phyloP scores from a whole-genome alignment of 768 basidiomycete species.

The Pulveroboletus sp. region DNA sequence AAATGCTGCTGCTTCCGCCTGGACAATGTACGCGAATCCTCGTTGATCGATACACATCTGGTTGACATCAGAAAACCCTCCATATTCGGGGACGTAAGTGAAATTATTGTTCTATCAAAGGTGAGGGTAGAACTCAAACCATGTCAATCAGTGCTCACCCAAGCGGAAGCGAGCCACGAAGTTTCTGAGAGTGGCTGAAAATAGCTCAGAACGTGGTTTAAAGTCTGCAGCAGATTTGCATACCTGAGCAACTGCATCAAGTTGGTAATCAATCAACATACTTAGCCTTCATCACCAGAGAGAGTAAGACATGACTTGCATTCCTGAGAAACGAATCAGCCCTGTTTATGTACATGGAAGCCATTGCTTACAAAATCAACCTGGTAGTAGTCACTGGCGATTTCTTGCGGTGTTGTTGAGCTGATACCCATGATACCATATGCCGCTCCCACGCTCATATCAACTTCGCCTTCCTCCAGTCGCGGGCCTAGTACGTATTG shows the following conservation, averaged over 20 bases:
- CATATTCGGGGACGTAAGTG: slow-evolving; percentile 45
- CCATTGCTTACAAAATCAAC: slow-evolving; percentile 33
- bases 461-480: slow-evolving; percentile 35
- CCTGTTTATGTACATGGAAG: neutral
- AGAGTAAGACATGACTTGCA: slow-evolving; percentile 16
- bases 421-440: slow-evolving; percentile 48
- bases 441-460: slow-evolving; percentile 49
- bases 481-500: slow-evolving; percentile 6
- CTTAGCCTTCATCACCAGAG: neutral
- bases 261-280: neutral
- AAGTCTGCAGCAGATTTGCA: neutral
- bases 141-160: slow-evolving; percentile 37
- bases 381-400: slow-evolving; percentile 55
- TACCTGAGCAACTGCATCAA: slow-evolving; percentile 26
- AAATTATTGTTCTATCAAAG: slow-evolving; percentile 53
- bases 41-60: slow-evolving; percentile 54
- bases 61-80: slow-evolving; percentile 56
- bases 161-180: slow-evolving; percentile 59
- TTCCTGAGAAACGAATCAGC: slow-evolving; percentile 22
- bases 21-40: slow-evolving; percentile 55
- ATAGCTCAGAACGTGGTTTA: slow-evolving; percentile 24
- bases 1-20: slow-evolving; percentile 54
- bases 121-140: slow-evolving; percentile 1
- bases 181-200: slow-evolving; percentile 57
- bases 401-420: slow-evolving; percentile 41